phyloP scores from a whole-genome alignment of 208 protist genomes.

The Trichomonas gallinae region DNA sequence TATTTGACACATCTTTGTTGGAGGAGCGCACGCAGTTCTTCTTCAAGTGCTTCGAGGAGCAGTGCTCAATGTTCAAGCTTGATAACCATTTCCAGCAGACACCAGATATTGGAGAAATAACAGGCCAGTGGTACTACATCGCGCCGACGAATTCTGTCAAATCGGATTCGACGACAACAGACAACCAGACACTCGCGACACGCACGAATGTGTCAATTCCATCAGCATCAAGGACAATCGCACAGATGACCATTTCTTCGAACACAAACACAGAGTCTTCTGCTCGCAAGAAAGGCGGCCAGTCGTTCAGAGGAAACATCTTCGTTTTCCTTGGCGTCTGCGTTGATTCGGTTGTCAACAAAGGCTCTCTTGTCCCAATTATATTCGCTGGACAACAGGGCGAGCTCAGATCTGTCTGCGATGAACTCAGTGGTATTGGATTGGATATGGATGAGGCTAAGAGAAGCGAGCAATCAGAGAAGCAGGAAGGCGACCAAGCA shows the following conservation, averaged over 20 bases:
- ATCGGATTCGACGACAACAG: neutral
- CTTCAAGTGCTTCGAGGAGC: slow-evolving; percentile 7
- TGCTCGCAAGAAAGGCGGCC: neutral
- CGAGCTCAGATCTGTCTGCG: neutral
- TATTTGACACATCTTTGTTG: neutral
- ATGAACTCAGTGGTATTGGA: neutral
- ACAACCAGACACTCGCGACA: neutral
- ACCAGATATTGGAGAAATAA: neutral
- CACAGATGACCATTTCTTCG: neutral
- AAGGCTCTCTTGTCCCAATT: neutral
- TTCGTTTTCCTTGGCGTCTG: neutral
- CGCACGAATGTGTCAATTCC: neutral
- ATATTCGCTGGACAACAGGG: neutral
- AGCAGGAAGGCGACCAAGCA: neutral
- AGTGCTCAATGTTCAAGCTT: neutral
- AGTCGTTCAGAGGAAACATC: neutral
- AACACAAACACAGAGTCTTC: neutral
- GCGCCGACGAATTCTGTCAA: neutral
- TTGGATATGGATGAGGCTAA: neutral
- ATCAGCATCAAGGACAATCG: neutral
- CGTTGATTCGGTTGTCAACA: neutral
- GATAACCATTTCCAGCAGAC: neutral
- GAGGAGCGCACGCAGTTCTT: neutral
- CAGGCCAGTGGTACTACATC: neutral
- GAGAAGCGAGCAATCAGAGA: neutral